Evolutionary conservation across 345 rosid genomes (phyloP), one percentile per base, ranked within the genome.

Genomic region (Rhodomyrtus tomentosa): DNA sequence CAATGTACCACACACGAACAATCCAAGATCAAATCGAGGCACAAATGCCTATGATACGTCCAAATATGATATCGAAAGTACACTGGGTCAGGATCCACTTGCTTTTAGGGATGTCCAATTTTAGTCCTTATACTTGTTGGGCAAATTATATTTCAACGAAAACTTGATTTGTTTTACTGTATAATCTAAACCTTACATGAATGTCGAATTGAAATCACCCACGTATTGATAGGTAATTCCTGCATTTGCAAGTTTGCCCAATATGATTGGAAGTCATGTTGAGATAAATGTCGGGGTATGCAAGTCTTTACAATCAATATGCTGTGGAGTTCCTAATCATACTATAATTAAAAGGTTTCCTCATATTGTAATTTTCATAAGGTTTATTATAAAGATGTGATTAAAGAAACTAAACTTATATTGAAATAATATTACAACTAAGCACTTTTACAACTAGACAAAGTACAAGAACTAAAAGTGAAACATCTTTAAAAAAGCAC

Each of bases 161-260:
- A 62, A 0, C 0, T 58, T n/a, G 0, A 27, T 58, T n/a, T 58
- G 20, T 58, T 59, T 29, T 0, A 27, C 74, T 6, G 14, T 7
- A 7, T 16, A 1, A 59, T 59, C 0, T 5, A 15, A 15, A 59
- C 15, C 8, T 29, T 0, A 29, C 1, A 1, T 1, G 10, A 29
- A 0, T 29, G 11, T 27, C 22, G 13, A 59, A 59, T 13, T 14
- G 38, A 59, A 59, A 59, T 40, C 21, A 16, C 0, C n/a, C 10
- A 16, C 0, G 0, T 32, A 16, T 0, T 0, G 0, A 16, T 32
- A 8, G 24, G 24, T 16, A 32, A 16, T 20, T 32, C 42, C 5
- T 62, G 16, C 76, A 32, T 16, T 32, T 68, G 24, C 0, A 8
- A 16, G 1, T 68, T 18, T 32, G 24, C 12, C 76, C 5, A 1